These are phyloP conservation scores for Sesbania bispinosa DNA, from an alignment of 306 rosid species.

Conservation along the genomic window DNA sequence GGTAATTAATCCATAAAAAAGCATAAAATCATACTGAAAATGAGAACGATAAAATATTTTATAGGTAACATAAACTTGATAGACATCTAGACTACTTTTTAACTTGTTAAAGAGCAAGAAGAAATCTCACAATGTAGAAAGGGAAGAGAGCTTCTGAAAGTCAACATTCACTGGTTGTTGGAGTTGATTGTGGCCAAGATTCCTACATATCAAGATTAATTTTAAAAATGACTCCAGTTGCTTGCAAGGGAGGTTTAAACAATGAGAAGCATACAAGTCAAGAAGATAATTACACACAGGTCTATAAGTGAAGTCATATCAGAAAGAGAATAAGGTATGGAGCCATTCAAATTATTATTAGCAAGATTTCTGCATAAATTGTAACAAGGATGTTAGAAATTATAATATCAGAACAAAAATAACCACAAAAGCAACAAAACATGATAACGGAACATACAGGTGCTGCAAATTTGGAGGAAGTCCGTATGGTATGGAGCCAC, in stretches of 20 bases:
- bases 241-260: slow-evolving; percentile 3
- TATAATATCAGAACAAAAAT: slow-evolving; percentile 18
- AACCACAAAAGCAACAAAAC: neutral
- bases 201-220: slow-evolving; percentile 50
- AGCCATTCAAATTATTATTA: slow-evolving; percentile 53
- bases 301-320: slow-evolving; percentile 49
- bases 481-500: slow-evolving; percentile 48
- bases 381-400: slow-evolving; percentile 19
- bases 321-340: slow-evolving; percentile 65
- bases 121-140: slow-evolving; percentile 69
- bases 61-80: slow-evolving; percentile 13
- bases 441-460: slow-evolving; percentile 60
- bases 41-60: neutral
- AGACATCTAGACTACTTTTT: slow-evolving; percentile 10
- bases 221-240: slow-evolving; percentile 18
- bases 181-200: slow-evolving; percentile 81
- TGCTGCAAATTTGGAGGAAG: slow-evolving; percentile 66
- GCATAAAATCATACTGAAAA: neutral
- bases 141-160: slow-evolving; percentile 68
- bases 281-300: slow-evolving; percentile 60
- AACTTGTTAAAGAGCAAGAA: slow-evolving; percentile 25
- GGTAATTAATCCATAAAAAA: neutral
- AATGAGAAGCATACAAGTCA: slow-evolving; percentile 16
- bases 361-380: slow-evolving; percentile 73
- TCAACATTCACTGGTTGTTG: slow-evolving; percentile 50